Evolutionary conservation across 2,329 filamentous ascomycete species (phyloP).

Genomic region (Endothia cerciana): DNA sequence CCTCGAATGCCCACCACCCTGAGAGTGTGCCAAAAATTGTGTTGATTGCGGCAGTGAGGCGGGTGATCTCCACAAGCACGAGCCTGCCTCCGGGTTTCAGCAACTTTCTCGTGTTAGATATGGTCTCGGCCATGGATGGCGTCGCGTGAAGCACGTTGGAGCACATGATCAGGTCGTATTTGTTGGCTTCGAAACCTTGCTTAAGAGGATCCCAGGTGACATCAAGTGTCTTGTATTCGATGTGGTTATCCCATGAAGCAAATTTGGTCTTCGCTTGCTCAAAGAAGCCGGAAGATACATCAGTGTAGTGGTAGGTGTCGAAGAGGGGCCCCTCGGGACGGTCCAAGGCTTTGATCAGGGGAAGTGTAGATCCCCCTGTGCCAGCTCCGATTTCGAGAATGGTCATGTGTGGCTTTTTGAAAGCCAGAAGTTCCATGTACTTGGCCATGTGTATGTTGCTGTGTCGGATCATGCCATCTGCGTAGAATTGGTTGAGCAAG

Average conservation of each 20-base stretch:
- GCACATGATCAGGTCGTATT: constrained; percentile 40
- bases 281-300: constrained; percentile 45
- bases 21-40: constrained; percentile 15
- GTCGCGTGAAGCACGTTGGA: constrained; percentile 39
- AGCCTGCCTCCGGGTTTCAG: constrained; percentile 43
- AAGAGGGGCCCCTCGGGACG: constrained; percentile 16
- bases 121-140: constrained; percentile 29
- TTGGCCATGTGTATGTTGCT: constrained; percentile 13
- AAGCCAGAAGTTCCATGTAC: constrained; percentile 14
- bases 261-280: constrained; percentile 39
- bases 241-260: constrained; percentile 31
- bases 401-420: constrained; percentile 13
- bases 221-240: constrained; percentile 37
- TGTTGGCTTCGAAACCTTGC: constrained; percentile 38
- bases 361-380: constrained; percentile 33
- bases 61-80: constrained; percentile 28
- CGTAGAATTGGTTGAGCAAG: constrained; percentile 17
- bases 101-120: constrained; percentile 35
- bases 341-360: constrained; percentile 25
- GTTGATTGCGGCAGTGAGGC: constrained; percentile 10
- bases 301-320: constrained; percentile 46
- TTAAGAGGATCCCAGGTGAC: constrained; percentile 34
- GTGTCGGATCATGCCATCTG: constrained; percentile 11
- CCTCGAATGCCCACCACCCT: constrained; percentile 21
- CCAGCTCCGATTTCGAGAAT: constrained; percentile 29